A percentile compares a stretch with the other conserved stretches of the same genome.
These are phyloP conservation scores for Xylariales sp. DNA, from an alignment of 2,329 filamentous ascomycete genomes.

Conservation along the genomic window DNA sequence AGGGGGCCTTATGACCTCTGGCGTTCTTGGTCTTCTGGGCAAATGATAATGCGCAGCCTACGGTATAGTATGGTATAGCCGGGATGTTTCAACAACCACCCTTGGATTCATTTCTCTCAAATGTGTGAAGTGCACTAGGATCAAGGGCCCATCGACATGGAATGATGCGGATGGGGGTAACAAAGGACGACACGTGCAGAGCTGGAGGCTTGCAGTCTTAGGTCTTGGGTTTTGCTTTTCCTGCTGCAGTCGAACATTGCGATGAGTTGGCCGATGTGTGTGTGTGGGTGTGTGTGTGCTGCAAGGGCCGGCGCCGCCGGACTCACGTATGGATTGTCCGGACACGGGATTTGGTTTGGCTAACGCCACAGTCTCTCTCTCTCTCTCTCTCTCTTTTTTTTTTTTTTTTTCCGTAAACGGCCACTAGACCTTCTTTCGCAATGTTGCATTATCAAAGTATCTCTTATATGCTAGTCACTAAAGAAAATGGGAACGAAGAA, in stretches of 20 bases:
- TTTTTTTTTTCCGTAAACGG: background rate
- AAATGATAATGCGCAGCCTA: background rate
- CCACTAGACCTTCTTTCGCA: background rate
- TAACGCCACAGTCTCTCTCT: background rate
- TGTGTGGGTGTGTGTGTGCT: slow-evolving; percentile 13
- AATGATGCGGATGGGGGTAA: background rate
- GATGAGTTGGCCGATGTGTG: slow-evolving; percentile 13
- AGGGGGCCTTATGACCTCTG: background rate
- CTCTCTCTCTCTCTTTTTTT: background rate
- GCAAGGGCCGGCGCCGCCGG: slow-evolving; percentile 17
- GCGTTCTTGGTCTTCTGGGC: background rate
- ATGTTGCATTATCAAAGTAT: background rate
- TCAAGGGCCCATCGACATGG: background rate
- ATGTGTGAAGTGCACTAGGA: background rate
- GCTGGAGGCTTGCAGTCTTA: slow-evolving; percentile 7
- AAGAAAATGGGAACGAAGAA: background rate
- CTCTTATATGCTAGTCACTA: background rate
- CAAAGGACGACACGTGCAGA: background rate
- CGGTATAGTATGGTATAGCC: too few species aligned
- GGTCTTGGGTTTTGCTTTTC: background rate
- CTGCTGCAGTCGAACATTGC: background rate
- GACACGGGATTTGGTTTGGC: background rate
- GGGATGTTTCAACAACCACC: too few species aligned
- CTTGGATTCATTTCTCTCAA: too few species aligned
- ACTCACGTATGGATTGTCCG: slow-evolving; percentile 23